A percentile compares a stretch with the other conserved stretches of the same genome.
Conservation (phyloP, 2,329 filamentous ascomycete species). For the Fusarium setosum region DNA sequence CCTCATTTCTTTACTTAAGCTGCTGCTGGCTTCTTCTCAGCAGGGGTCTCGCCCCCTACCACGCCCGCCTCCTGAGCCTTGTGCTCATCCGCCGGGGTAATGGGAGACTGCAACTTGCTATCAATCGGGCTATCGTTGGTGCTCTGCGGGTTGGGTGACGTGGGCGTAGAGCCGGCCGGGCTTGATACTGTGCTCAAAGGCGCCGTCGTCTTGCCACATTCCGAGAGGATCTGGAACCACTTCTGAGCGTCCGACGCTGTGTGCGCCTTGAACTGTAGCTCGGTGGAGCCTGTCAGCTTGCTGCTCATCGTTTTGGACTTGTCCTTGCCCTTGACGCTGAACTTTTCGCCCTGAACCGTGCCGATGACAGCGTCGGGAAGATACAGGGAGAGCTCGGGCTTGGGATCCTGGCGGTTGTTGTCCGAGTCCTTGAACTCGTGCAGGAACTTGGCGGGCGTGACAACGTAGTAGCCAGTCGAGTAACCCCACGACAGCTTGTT, state of each 20-base stretch:
- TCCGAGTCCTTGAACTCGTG: slow-evolving; percentile 98
- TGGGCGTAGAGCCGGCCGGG: slow-evolving; percentile 43
- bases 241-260: slow-evolving; percentile 82
- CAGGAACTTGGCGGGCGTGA: slow-evolving; percentile 87
- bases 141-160: slow-evolving; percentile 40
- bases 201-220: slow-evolving; percentile 65
- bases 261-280: slow-evolving; percentile 89
- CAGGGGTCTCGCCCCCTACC: slow-evolving; percentile 45
- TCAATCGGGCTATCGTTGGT: slow-evolving; percentile 25
- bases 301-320: slow-evolving; percentile 82
- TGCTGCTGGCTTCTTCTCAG: slow-evolving; percentile 36
- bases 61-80: slow-evolving; percentile 62
- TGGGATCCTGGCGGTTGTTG: slow-evolving; percentile 74
- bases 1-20: slow-evolving; percentile 33
- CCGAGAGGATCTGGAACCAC: slow-evolving; percentile 82
- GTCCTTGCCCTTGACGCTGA: slow-evolving; percentile 96
- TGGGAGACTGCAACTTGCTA: slow-evolving; percentile 29
- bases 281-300: slow-evolving; percentile 82
- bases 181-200: slow-evolving; percentile 40
- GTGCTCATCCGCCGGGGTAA: slow-evolving; percentile 41
- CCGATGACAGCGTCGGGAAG: slow-evolving; percentile 90
- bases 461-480: slow-evolving; percentile 86
- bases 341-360: slow-evolving; percentile 79
- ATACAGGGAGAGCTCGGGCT: slow-evolving; percentile 89
- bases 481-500: slow-evolving; percentile 84